Evolutionary conservation across 257 asterid species (phyloP).

Genomic region (Knoxia roxburghii): DNA sequence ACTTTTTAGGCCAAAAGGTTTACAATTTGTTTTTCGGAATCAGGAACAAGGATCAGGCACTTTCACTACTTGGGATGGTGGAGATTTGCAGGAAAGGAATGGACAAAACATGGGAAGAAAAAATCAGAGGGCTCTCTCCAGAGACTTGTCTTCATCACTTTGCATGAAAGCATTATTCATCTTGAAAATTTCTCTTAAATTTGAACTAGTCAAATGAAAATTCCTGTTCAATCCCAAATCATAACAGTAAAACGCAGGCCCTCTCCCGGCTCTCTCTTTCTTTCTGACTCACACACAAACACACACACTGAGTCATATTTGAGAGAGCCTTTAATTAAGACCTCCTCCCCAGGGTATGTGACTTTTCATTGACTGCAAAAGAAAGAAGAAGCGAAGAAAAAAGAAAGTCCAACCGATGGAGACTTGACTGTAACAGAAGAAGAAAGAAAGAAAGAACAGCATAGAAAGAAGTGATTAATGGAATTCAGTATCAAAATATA

Average conservation of each 20-base stretch:
- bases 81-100: conserved; percentile 6
- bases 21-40: no score
- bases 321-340: conserved; percentile 18
- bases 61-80: neutral
- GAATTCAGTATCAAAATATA: conserved; percentile 17
- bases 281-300: conserved; percentile 5
- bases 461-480: conserved; percentile 22
- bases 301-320: conserved; percentile 14
- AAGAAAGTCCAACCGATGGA: conserved; percentile 44
- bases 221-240: conserved; percentile 10
- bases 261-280: conserved; percentile 15
- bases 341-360: conserved; percentile 25
- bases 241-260: conserved; percentile 9
- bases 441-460: conserved; percentile 10
- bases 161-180: neutral
- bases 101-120: conserved; percentile 10
- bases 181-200: neutral
- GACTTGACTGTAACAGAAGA: conserved; percentile 47
- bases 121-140: conserved; percentile 12
- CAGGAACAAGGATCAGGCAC: no score
- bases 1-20: no score
- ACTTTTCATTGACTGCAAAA: conserved; percentile 51
- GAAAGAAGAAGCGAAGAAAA: conserved; percentile 29
- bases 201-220: conserved; percentile 6
- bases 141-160: conserved; percentile 48